Evolutionary conservation across 176 grass and related monocot species (phyloP).

Genomic region (Triticum turgidum): DNA sequence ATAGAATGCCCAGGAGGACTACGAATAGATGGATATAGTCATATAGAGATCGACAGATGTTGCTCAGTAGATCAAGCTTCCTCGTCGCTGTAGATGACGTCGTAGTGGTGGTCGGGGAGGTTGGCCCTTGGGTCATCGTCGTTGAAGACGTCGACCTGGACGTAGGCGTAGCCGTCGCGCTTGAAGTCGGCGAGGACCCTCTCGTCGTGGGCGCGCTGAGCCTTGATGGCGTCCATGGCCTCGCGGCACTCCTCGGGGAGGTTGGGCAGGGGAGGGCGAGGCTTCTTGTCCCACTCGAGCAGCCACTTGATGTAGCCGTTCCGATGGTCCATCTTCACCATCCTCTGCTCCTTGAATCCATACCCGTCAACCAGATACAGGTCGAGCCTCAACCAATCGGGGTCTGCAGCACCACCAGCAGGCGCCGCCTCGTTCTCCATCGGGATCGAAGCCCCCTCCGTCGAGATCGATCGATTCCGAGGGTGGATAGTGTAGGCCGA

Average conservation of each 20-base stretch:
- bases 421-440: too few species aligned
- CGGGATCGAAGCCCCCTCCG: too few species aligned
- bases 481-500: too few species aligned
- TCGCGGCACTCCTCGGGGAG: too few species aligned
- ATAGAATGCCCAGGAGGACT: background rate
- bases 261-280: too few species aligned
- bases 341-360: background rate
- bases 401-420: too few species aligned
- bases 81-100: background rate
- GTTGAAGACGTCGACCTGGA: background rate
- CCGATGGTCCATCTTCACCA: background rate
- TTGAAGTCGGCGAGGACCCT: background rate
- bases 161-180: background rate
- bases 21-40: background rate
- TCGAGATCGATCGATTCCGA: too few species aligned
- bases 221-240: background rate
- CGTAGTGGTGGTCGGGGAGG: background rate
- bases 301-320: background rate
- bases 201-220: background rate
- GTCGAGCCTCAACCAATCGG: too few species aligned
- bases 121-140: background rate
- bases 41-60: too few species aligned
- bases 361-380: too few species aligned
- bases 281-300: background rate
- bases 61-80: too few species aligned